Evolutionary conservation across 305 asterid species (phyloP).

Genomic region (Rubia peregrina): DNA sequence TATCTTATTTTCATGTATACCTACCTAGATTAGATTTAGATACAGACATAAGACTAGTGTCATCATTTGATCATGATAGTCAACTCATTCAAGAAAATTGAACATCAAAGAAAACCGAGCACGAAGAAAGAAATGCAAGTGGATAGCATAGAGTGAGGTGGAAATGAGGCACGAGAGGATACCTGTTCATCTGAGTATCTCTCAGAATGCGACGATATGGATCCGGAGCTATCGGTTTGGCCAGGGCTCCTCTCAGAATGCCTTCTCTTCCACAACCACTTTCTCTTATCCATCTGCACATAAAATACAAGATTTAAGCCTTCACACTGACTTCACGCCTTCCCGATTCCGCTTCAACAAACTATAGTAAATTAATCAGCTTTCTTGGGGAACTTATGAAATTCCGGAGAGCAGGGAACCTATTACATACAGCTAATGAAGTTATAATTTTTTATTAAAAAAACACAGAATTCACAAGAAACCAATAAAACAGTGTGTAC

Average conservation of each 20-base stretch:
- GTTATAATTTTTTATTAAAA: no score
- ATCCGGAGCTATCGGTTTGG: conserved; percentile 66
- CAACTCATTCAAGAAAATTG: not conserved
- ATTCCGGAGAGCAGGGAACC: not conserved
- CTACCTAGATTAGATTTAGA: no score
- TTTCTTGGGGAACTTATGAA: no score
- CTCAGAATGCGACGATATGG: conserved; percentile 59
- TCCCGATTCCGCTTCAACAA: conserved; percentile 29
- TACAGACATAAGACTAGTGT: not conserved
- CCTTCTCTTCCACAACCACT: conserved; percentile 74
- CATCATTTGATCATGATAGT: not conserved
- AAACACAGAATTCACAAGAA: not conserved
- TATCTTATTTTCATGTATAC: no score
- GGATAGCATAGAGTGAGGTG: not conserved
- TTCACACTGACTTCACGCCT: not conserved
- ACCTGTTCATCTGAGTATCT: conserved; percentile 72
- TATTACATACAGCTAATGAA: not conserved
- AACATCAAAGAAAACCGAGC: not conserved
- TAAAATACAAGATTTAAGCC: not conserved
- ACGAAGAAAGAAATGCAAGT: not conserved
- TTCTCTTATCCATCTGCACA: conserved; percentile 58
- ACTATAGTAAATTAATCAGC: conserved; percentile 9
- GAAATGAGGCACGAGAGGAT: not conserved
- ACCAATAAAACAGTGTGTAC: conserved; percentile 4
- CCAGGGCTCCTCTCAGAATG: conserved; percentile 67